These are phyloP conservation scores for Saturnispora mendoncae DNA, from an alignment of 805 yeast genomes.

Conservation along the genomic window DNA sequence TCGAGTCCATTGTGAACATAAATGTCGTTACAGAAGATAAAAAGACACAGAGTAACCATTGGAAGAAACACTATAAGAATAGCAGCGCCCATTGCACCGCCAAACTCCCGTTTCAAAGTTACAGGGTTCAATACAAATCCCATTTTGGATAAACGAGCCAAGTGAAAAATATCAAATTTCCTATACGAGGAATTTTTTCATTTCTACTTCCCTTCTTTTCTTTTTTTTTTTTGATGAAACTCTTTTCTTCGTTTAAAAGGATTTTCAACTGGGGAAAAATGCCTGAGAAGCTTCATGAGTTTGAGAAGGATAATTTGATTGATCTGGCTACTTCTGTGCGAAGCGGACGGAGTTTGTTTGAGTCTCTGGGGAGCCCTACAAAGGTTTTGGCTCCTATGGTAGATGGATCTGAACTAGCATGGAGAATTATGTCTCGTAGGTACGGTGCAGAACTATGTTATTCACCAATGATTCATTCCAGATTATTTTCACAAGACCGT, in stretches of 20 bases:
- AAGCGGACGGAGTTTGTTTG: constrained; percentile 61
- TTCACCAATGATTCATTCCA: constrained; percentile 95
- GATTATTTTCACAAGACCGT: constrained; percentile 75
- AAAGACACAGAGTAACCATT: constrained; percentile 46
- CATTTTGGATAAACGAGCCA: background rate
- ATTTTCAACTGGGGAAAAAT: background rate
- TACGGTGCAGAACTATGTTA: constrained; percentile 93
- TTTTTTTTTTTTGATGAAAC: constrained; percentile 2
- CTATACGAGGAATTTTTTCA: background rate
- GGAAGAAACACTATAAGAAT: constrained; percentile 64
- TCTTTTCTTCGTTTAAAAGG: background rate
- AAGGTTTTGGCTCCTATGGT: constrained; percentile 98
- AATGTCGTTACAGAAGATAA: constrained; percentile 50
- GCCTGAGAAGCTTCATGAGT: background rate
- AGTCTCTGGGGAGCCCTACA: constrained; percentile 62
- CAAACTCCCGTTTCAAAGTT: constrained; percentile 66
- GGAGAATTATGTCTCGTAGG: constrained; percentile 79
- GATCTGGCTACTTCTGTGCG: constrained; percentile 8
- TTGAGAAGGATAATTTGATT: constrained; percentile 17
- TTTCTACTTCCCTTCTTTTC: background rate
- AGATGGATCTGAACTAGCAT: constrained; percentile 91
- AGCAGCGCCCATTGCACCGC: constrained; percentile 68
- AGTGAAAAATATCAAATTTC: background rate
- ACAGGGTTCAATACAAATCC: constrained; percentile 48
- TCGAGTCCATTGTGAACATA: constrained; percentile 44